Base-by-base conservation (phyloP, 768 basidiomycete genomes). In the Psilocybe cubensis region DNA sequence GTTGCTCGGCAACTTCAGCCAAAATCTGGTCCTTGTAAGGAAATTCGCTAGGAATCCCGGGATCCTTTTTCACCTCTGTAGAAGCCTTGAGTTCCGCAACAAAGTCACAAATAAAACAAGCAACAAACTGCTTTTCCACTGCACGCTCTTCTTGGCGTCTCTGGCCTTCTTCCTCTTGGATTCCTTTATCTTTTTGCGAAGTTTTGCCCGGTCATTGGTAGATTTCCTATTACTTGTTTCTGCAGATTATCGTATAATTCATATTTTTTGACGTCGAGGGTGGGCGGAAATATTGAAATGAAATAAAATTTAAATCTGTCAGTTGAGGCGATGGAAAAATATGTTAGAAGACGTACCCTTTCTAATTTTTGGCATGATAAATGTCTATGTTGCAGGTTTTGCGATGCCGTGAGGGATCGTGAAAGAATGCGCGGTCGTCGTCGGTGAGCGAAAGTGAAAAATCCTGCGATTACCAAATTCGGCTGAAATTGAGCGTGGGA, bases 1-100 rank as follows among this genome's bases (percentile, higher is more conserved):
- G 86, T 68, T 92, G 83, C 64, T 91, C 91, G 43, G 88, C 88
- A 50, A 96, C 82, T 66, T 98, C 95, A 4, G 94, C 95, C 25
- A 98, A 77, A 61, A 98, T 89, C 72, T 94, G 88, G 66, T 96
- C 95, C 74, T 96, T 98, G 81, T 88, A 95, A 3, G 93, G 94
- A 75, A 94, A 94, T 57, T 86, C 87, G 73, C 91, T 96, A 6
- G 95, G 95, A 62, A 97, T 94, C 43, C 95, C 95, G 27, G 91
- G 93, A 71, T 98, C 95, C 71, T 93, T 95, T 66, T 84, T 81
- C 59, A 87, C 84, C 72, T 91, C 91, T 91, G 18, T n/a, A 40
- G 42, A 49, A 31, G 9, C 21, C 11, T 41, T 17, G 20, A 38
- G 54, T 24, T 60, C 28, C 5, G 1, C 20, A 10, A 44, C 23